Base-by-base conservation (phyloP, 179 eudicot species). In the Drosera spatulata region DNA sequence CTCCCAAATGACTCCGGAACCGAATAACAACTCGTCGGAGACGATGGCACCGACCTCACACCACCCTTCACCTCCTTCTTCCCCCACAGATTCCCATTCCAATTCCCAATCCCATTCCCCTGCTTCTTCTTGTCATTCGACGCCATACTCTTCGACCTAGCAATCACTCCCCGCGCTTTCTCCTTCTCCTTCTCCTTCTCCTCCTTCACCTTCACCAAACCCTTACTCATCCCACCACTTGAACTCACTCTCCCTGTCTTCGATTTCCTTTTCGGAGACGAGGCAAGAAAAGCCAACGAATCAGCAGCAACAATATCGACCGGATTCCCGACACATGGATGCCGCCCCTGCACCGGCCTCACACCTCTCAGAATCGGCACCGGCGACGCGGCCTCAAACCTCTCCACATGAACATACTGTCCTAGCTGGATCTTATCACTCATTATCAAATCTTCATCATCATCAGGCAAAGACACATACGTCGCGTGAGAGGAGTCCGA, bases 401-500 rank as follows among this genome's bases (percentile, higher is more conserved):
- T 64, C 10, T 82, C 70, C 15, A 85, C 88, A 66, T 87, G 82
- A 48, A 87, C 73, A 65, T 82, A 82, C 61, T 87, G 95, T 41
- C 95, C 91, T 33, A 87, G 71, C 41, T 87, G 95, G 64, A 87
- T 79, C 71, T 83, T 81, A 62, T 88, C 96, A 60, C 71, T 79
- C 41, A 72, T 79, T 42, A 88, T 85, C 46, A 88, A 70, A 68
- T 88, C 96, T 4, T 71, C 80, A 55, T 85, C 77, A 33, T 68
- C 72, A 50, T 85, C 85, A 15, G 83, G 78, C 14, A 88, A 78
- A 7, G 96, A 78, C 6, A 88, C 94, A 56, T 85, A 88, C 2
- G 94, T 88, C 41, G 96, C 88, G 62, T 88, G 96, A 22, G 84
- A 58, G n/a, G 96, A 88, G 62, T 88, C 94, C n/a, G 94, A 88